A percentile compares a stretch with the other conserved stretches of the same genome.
Conservation (phyloP, 331 rosid genomes). For the Quercus lobata region DNA sequence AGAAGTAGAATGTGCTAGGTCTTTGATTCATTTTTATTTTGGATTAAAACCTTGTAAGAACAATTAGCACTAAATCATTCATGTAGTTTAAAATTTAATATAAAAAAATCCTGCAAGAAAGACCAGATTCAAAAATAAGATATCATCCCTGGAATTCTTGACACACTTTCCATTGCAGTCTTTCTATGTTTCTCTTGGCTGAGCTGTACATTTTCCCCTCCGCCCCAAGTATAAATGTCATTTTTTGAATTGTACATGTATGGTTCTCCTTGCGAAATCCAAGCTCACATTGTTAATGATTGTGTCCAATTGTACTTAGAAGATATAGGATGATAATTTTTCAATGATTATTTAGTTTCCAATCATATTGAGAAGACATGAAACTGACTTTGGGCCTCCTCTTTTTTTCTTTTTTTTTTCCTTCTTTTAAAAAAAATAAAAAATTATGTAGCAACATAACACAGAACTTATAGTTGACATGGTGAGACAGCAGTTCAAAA, state of each 20-base stretch:
- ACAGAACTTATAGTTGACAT: conserved; percentile 63
- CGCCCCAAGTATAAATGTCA: neutral
- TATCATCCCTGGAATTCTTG: too few relatives aligned
- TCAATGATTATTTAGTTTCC: neutral
- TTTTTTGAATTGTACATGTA: neutral
- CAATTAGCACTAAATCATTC: neutral
- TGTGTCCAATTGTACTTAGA: neutral
- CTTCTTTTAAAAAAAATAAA: neutral
- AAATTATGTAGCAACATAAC: conserved; percentile 66
- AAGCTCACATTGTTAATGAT: neutral
- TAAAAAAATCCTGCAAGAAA: neutral
- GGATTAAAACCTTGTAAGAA: too few relatives aligned
- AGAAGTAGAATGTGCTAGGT: neutral
- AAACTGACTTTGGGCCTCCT: conserved; percentile 5
- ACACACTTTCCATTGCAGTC: too few relatives aligned
- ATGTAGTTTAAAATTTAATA: neutral
- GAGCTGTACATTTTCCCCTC: neutral
- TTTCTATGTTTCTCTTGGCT: neutral
- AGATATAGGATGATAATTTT: neutral
- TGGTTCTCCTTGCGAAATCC: neutral
- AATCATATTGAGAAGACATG: neutral
- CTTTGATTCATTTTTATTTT: neutral
- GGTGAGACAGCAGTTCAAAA: conserved; percentile 87
- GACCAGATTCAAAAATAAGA: neutral
- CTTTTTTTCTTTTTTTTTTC: neutral